These are phyloP conservation scores for Trametes pubescens DNA, from an alignment of 1,284 basidiomycete genomes.

Conservation along the genomic window DNA sequence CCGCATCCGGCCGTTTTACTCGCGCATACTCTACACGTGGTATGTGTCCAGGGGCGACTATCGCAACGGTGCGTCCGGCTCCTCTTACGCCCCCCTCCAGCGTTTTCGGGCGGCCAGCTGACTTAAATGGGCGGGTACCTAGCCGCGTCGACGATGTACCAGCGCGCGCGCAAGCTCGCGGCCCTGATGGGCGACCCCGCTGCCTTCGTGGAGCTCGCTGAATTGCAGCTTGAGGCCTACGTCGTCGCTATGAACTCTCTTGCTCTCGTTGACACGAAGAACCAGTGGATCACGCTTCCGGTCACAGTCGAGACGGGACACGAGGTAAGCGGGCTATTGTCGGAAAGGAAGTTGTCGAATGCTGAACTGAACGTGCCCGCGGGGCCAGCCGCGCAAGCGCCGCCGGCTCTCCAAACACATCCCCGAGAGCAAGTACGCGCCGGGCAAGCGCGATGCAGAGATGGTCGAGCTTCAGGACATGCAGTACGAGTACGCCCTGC, in stretches of 20 bases:
- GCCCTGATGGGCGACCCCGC: constrained; percentile 59
- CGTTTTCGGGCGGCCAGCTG: not conserved
- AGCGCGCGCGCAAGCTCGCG: constrained; percentile 84
- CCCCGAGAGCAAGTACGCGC: constrained; percentile 75
- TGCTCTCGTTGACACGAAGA: constrained; percentile 80
- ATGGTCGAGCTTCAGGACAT: constrained; percentile 87
- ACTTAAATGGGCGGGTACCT: constrained; percentile 23
- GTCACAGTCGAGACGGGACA: constrained; percentile 51
- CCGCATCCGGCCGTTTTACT: constrained; percentile 86
- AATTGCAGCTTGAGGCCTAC: constrained; percentile 85
- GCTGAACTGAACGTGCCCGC: constrained; percentile 2
- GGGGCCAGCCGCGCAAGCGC: constrained; percentile 65
- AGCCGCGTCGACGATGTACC: constrained; percentile 96
- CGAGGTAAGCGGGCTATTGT: constrained; percentile 45
- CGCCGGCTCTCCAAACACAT: constrained; percentile 79
- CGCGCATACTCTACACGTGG: constrained; percentile 95
- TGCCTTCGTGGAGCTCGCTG: constrained; percentile 67
- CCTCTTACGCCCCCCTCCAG: constrained; percentile 20
- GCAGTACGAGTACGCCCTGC: constrained; percentile 83
- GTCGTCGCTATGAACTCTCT: constrained; percentile 92
- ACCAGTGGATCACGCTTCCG: constrained; percentile 85
- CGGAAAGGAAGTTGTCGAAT: constrained; percentile 7
- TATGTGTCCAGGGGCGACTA: constrained; percentile 88
- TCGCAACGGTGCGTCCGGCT: constrained; percentile 73
- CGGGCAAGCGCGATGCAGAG: constrained; percentile 72